Percentiles rank a stretch among this genome's conserved stretches.
Conservation (phyloP, 1,284 basidiomycete species). For the Cutaneotrichosporon sp. region DNA sequence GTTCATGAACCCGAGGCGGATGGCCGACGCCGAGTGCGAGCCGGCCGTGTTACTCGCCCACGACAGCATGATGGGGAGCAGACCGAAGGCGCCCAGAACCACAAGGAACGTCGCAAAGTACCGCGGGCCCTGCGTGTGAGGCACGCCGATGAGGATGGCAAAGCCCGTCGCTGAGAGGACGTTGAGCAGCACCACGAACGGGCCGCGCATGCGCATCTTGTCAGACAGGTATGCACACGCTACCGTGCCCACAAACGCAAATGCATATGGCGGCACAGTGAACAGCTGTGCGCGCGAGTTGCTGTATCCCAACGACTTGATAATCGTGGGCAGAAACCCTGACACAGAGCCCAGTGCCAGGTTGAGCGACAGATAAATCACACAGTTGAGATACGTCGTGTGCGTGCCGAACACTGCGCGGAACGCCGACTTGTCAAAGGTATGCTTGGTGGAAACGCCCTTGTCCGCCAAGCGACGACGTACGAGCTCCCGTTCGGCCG, state of each 20-base stretch:
- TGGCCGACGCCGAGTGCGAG: conserved; percentile 6
- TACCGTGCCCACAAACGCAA: conserved; percentile 18
- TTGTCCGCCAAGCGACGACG: conserved; percentile 1
- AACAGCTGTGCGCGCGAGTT: conserved; percentile 52
- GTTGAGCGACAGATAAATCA: conserved; percentile 22
- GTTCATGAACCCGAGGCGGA: conserved; percentile 10
- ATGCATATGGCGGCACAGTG: conserved; percentile 21
- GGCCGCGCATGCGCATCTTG: conserved; percentile 21
- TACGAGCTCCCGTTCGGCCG: background rate
- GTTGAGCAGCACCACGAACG: conserved; percentile 37
- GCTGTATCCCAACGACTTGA: conserved; percentile 54
- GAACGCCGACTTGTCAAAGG: conserved; percentile 6
- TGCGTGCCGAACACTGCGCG: conserved; percentile 2
- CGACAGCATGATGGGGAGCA: conserved; percentile 27
- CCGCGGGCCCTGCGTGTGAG: conserved; percentile 21
- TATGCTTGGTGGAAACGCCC: conserved; percentile 7
- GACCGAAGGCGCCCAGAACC: conserved; percentile 30
- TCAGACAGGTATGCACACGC: conserved; percentile 14
- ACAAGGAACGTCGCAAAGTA: conserved; percentile 42
- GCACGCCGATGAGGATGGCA: conserved; percentile 31
- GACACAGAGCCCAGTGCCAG: conserved; percentile 53
- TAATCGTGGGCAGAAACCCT: conserved; percentile 77
- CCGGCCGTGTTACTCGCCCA: conserved; percentile 23
- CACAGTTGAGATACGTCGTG: conserved; percentile 12
- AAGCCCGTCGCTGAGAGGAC: conserved; percentile 37